phyloP scores from a whole-genome alignment of 2,329 filamentous ascomycete genomes.

The Huntiella bhutanensis region DNA sequence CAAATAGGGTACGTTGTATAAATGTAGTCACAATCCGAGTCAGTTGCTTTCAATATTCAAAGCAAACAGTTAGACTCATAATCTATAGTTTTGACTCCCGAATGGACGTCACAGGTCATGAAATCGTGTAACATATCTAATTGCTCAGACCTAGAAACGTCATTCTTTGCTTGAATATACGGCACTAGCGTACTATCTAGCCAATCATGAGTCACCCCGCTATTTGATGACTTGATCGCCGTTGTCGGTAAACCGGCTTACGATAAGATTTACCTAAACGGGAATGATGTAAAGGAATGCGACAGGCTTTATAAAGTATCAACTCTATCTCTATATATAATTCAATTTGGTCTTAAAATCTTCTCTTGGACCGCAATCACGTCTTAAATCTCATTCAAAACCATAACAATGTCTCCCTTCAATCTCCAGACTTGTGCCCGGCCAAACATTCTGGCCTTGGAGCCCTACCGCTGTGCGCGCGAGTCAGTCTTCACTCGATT shows the following conservation, averaged over 20 bases:
- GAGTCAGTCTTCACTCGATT: constrained; percentile 36
- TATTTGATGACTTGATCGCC: not conserved
- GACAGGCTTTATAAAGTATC: not conserved
- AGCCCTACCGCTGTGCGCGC: constrained; percentile 65
- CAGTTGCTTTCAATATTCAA: no score
- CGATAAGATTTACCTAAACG: not conserved
- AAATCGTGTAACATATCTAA: no score
- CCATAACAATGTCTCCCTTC: constrained; percentile 38
- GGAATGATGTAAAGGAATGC: not conserved
- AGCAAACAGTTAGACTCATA: no score
- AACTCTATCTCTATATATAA: not conserved
- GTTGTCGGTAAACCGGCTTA: constrained; percentile 1
- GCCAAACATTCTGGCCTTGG: constrained; percentile 55
- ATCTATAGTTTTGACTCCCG: no score
- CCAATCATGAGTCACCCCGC: constrained; percentile 10
- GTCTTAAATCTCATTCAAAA: not conserved
- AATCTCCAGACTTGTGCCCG: constrained; percentile 56
- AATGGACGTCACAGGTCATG: no score
- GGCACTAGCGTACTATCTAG: no score
- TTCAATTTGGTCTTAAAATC: not conserved
- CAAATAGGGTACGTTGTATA: no score
- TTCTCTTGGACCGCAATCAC: not conserved
- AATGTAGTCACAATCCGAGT: no score
- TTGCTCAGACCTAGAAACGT: no score
- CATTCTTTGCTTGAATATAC: no score